A percentile compares a stretch with the other conserved stretches of the same genome.
phyloP scores from a whole-genome alignment of 2,329 filamentous ascomycete genomes.

The Fusarium armeniacum region DNA sequence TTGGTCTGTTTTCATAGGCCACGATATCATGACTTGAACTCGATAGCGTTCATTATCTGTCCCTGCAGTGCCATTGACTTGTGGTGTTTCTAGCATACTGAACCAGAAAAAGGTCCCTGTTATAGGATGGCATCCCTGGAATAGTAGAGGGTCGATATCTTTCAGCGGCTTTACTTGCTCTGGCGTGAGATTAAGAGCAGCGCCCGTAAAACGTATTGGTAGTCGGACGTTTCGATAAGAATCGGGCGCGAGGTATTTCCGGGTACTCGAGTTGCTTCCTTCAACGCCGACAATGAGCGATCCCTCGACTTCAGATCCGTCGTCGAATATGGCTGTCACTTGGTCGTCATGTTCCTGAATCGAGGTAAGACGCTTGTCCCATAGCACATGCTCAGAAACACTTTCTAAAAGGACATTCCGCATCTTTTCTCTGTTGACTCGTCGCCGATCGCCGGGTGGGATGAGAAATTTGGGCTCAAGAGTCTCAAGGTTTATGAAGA shows the following conservation, averaged over 20 bases:
- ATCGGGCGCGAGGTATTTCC: slow-evolving; percentile 1
- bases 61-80: background rate
- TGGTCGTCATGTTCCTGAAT: background rate
- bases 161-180: slow-evolving; percentile 19
- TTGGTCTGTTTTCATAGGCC: slow-evolving; percentile 7
- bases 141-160: slow-evolving; percentile 16
- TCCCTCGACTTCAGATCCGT: background rate
- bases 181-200: slow-evolving; percentile 18
- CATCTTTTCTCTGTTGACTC: slow-evolving; percentile 20
- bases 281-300: slow-evolving; percentile 15
- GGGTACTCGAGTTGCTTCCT: slow-evolving; percentile 19
- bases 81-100: slow-evolving; percentile 11
- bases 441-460: slow-evolving; percentile 7
- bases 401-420: slow-evolving; percentile 8
- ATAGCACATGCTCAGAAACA: background rate
- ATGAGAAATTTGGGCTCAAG: slow-evolving; percentile 18
- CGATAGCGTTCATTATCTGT: slow-evolving; percentile 1
- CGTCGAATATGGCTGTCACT: background rate
- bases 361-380: slow-evolving; percentile 15
- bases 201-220: background rate
- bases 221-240: slow-evolving; percentile 15
- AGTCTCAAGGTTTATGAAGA: slow-evolving; percentile 12
- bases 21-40: slow-evolving; percentile 21
- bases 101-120: slow-evolving; percentile 20
- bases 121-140: slow-evolving; percentile 5